Evolutionary conservation across 139 green algal genomes (phyloP), one percentile per base, ranked within the genome.

Genomic region (Bryopsis sp.): DNA sequence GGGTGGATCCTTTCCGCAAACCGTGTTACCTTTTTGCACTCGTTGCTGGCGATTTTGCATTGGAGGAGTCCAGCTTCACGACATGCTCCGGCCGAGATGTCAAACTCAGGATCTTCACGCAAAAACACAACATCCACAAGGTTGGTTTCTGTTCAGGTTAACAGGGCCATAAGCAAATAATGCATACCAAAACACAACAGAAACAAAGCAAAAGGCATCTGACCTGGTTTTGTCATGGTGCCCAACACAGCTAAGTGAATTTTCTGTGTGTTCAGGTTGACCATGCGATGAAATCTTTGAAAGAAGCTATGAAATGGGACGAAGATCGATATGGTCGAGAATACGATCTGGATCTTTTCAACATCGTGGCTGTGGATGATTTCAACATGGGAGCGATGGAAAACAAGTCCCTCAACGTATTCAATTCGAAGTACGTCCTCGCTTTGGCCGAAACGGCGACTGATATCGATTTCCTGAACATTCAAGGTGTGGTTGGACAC

Each of bases 361-460:
- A 94, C 79, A 92, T 96, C 57, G 90, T 96, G 36, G 88, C 88
- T 2, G 87, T 96, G 48, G 85, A 93, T 65, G 85, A 97, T 76
- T 99, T 99, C 86, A 98, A 97, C 84, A 88, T 89, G 72, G 65
- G 62, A 58, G 91, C 90, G 32, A 97, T 97, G 92, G 92, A 98
- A 82, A 98, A 98, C 90, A 98, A 98, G 80, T 86, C 69, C 0
- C 87, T 99, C n/a, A 99, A 98, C 81, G 84, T 96, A 70, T 96
- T 96, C 82, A 96, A 96, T 84, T 84, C 72, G 33, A 68, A 68
- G 66, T 80, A n/a, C 37, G 63, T 70, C 48, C 78, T 99, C 28
- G 92, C 92, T 5, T 92, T 87, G 1, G 86, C 91, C 6, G 78
- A 95, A 64, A 97, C 88, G 8, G 88, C 90, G 59, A 97, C 94